Evolutionary conservation across 2,329 filamentous ascomycete species (phyloP).

Genomic region (Beauveria caledonica): DNA sequence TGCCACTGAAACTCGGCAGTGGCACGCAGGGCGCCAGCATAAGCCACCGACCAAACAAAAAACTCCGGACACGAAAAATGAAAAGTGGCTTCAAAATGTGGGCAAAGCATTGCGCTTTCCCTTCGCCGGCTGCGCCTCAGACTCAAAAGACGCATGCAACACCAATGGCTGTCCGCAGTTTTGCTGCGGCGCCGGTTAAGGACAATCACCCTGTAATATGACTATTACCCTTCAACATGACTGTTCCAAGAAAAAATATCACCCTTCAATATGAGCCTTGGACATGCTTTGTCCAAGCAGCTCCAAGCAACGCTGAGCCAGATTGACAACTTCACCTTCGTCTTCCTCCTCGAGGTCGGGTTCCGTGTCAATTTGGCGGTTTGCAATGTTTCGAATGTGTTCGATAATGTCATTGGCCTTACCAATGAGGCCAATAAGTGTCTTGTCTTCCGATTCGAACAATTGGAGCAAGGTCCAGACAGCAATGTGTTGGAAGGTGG

Average conservation of each 20-base stretch:
- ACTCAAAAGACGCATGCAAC: neutral
- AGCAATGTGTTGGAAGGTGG: constrained; percentile 97
- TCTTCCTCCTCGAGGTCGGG: constrained; percentile 83
- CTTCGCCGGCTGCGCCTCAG: neutral
- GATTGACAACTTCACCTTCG: constrained; percentile 83
- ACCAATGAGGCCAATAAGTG: constrained; percentile 78
- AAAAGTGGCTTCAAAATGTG: constrained; percentile 1
- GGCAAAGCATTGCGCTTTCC: neutral
- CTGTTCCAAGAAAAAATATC: constrained; percentile 51
- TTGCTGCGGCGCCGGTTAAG: neutral
- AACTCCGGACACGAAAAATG: constrained; percentile 9
- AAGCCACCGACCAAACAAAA: constrained; percentile 9
- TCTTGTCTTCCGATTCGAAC: constrained; percentile 88
- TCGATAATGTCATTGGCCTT: constrained; percentile 86
- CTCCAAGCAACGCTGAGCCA: constrained; percentile 85
- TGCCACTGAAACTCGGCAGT: neutral
- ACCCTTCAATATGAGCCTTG: constrained; percentile 78
- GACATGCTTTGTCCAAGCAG: constrained; percentile 67
- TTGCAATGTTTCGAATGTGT: constrained; percentile 86
- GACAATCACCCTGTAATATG: constrained; percentile 65
- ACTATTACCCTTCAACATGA: constrained; percentile 69
- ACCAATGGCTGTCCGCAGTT: neutral
- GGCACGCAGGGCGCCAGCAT: neutral
- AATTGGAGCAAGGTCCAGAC: constrained; percentile 97
- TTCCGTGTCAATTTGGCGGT: constrained; percentile 79